Base-by-base conservation (phyloP, 805 yeast species). In the Wickerhamomyces chaumierensis region DNA sequence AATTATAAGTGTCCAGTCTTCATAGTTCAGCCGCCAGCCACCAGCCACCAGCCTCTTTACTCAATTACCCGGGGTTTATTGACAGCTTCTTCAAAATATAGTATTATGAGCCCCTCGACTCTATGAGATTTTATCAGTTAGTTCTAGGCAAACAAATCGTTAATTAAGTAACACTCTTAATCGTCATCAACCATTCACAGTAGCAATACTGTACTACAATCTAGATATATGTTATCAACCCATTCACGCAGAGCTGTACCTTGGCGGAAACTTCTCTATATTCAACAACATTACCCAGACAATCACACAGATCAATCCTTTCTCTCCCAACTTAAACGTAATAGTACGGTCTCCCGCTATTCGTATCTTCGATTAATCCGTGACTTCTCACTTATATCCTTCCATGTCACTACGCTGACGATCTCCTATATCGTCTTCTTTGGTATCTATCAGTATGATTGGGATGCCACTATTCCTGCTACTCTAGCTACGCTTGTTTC, bases 211-310 rank as follows among this genome's bases (percentile, higher is more conserved):
- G n/a, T n/a, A n/a, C n/a, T n/a, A n/a, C n/a, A n/a, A n/a, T n/a
- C n/a, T n/a, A n/a, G n/a, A 25, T 11, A 4, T 11, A 25, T 25
- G 29, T 14, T 25, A 14, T 8, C 29, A 11, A 9, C 29, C n/a
- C 14, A 7, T 8, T 13, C n/a, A 25, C 14, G 14, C 14, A 25
- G 29, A 25, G n/a, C 29, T 9, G 29, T 55, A 29, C 75, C 76
- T 18, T 88, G 97, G 97, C 71, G 80, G 51, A 82, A 92, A 51
- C 71, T 87, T 31, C 68, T 90, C 12, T 92, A 95, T 80, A 71
- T 81, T 27, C 70, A 73, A 41, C 96, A 88, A 55, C 81, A 81
- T 13, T 88, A 78, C 52, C 94, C 95, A 0, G 98, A 90, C 56
- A 92, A 88, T 58, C 85, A 84, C 60, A 90, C 95, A 2, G 94